Conservation (phyloP, 202 grass and related monocot genomes). For the Schoenoplectus triqueter region DNA sequence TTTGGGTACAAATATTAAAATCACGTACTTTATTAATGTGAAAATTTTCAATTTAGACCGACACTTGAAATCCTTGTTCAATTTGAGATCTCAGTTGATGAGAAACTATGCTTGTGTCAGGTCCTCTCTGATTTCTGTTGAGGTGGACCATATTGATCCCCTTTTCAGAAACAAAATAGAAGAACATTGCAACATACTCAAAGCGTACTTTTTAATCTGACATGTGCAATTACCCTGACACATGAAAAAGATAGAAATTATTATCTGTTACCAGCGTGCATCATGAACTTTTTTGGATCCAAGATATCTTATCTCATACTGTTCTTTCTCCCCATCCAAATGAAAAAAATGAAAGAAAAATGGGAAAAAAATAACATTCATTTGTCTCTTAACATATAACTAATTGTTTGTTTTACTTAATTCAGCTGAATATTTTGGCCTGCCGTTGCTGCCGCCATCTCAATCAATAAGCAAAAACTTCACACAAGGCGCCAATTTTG, state of each 20-base stretch:
- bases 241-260: constrained; percentile 8
- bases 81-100: background rate
- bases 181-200: constrained; percentile 17
- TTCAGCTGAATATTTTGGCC: constrained; percentile 65
- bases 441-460: constrained; percentile 82
- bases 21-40: background rate
- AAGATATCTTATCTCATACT: constrained; percentile 20
- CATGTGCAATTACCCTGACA: constrained; percentile 27
- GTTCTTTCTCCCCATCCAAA: constrained; percentile 25
- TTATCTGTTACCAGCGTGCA: constrained; percentile 22
- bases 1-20: background rate
- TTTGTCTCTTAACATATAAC: background rate
- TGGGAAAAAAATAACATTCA: background rate
- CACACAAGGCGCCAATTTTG: constrained; percentile 89
- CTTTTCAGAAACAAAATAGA: constrained; percentile 34
- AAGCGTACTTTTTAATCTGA: background rate
- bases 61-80: background rate
- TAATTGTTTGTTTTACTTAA: background rate
- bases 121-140: background rate
- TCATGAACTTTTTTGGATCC: constrained; percentile 27
- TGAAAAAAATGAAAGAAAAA: background rate
- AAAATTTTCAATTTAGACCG: too few species aligned
- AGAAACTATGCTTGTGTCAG: background rate
- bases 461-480: constrained; percentile 73
- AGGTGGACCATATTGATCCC: constrained; percentile 22